Conservation (phyloP, 2,329 filamentous ascomycete species). For the Aspergillus bombycis region DNA sequence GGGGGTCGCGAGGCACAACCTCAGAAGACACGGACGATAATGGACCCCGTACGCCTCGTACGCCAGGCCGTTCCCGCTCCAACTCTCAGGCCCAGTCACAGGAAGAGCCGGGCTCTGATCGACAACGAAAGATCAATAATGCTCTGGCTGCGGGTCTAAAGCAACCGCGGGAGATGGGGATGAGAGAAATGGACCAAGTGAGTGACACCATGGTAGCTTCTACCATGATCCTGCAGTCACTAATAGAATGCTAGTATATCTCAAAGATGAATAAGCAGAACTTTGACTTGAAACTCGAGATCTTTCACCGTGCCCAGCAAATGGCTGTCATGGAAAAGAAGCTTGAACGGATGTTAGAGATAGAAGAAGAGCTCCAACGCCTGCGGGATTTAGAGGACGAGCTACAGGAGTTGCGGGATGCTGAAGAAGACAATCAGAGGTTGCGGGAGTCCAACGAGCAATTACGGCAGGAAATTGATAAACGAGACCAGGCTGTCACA, state of each 20-base stretch:
- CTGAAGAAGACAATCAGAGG: slow-evolving; percentile 39
- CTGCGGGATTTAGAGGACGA: slow-evolving; percentile 37
- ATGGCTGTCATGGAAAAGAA: slow-evolving; percentile 40
- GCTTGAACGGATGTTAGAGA: slow-evolving; percentile 39
- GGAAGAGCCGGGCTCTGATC: slow-evolving; percentile 40
- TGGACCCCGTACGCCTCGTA: slow-evolving; percentile 30
- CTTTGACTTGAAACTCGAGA: slow-evolving; percentile 48
- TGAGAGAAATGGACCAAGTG: slow-evolving; percentile 48
- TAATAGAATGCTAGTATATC: slow-evolving; percentile 38
- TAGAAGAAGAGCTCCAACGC: slow-evolving; percentile 40
- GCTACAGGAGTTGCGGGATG: slow-evolving; percentile 40
- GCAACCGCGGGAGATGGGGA: slow-evolving; percentile 45
- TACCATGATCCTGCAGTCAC: not conserved
- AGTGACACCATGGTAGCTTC: slow-evolving; percentile 14
- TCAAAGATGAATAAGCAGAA: slow-evolving; percentile 49
- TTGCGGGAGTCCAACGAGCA: slow-evolving; percentile 43
- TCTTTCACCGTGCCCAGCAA: slow-evolving; percentile 45
- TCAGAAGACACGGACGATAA: slow-evolving; percentile 29
- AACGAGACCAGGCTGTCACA: slow-evolving; percentile 44
- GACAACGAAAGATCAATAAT: slow-evolving; percentile 35
- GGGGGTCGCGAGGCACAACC: slow-evolving; percentile 31
- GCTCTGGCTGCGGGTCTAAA: slow-evolving; percentile 34
- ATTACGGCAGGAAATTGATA: slow-evolving; percentile 41
- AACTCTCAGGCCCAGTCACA: slow-evolving; percentile 28
- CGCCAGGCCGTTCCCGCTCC: slow-evolving; percentile 27